Conservation (phyloP, 1,284 basidiomycete genomes). For the Malassezia arunalokei region DNA sequence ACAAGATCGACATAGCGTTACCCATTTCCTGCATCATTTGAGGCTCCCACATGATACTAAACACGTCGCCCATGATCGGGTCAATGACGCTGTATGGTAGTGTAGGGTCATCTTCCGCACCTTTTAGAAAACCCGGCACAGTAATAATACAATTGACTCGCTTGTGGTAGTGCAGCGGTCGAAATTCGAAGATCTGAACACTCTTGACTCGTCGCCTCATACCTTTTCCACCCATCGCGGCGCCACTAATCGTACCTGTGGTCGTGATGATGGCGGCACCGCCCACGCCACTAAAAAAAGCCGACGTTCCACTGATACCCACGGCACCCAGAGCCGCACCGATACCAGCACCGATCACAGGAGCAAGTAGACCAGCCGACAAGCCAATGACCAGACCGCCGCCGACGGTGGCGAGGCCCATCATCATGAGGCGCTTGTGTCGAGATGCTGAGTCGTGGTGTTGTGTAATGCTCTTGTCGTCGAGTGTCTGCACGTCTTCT, state of each 20-base stretch:
- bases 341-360: conserved; percentile 44
- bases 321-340: conserved; percentile 40
- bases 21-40: conserved; percentile 47
- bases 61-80: conserved; percentile 43
- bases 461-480: conserved; percentile 25
- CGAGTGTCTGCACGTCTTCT: conserved; percentile 36
- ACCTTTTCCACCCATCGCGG: conserved; percentile 37
- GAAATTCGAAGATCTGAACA: conserved; percentile 44
- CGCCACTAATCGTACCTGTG: conserved; percentile 39
- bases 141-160: conserved; percentile 43
- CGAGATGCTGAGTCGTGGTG: conserved; percentile 26
- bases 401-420: conserved; percentile 44
- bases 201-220: conserved; percentile 39
- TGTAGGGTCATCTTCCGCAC: conserved; percentile 36
- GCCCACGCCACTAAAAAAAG: conserved; percentile 42
- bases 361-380: conserved; percentile 39
- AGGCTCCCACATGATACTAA: conserved; percentile 44
- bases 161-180: conserved; percentile 46
- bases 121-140: conserved; percentile 41
- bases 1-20: conserved; percentile 42
- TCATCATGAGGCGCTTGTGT: conserved; percentile 39
- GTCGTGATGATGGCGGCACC: conserved; percentile 44
- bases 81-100: conserved; percentile 45
- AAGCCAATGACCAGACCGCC: conserved; percentile 45
- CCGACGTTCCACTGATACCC: conserved; percentile 40